Evolutionary conservation across 192 early-diverging fungal genomes (phyloP).

Genomic region (Podila epigama): DNA sequence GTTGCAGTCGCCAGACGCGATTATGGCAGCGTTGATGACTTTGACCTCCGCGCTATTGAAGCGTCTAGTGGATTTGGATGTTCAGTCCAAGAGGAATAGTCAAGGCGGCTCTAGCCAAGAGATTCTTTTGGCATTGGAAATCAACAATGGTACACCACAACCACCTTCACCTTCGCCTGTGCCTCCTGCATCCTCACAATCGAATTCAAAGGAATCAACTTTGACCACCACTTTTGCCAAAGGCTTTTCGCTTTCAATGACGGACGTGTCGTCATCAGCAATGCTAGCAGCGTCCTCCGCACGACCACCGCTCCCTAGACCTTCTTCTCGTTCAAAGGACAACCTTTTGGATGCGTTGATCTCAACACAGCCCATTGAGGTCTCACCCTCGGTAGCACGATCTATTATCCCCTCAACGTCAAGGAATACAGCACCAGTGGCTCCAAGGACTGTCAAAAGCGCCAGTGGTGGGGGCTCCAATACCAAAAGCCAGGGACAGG

Average conservation of each 20-base stretch:
- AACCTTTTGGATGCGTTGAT: neutral
- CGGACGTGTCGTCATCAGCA: neutral
- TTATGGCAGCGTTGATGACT: constrained; percentile 19
- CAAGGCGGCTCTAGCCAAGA: too few relatives aligned
- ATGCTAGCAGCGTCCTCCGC: neutral
- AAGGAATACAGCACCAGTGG: constrained; percentile 8
- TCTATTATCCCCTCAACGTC: neutral
- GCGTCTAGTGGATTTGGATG: constrained; percentile 28
- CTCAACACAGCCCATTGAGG: neutral
- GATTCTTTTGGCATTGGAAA: too few relatives aligned
- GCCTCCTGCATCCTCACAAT: neutral
- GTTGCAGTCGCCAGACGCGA: neutral
- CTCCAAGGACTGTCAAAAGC: too few relatives aligned
- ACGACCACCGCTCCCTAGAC: neutral
- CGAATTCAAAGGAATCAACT: too few relatives aligned
- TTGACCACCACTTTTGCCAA: too few relatives aligned
- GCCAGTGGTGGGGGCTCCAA: too few relatives aligned
- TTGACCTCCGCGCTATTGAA: constrained; percentile 9
- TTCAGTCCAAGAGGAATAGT: constrained; percentile 12
- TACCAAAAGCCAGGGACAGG: too few relatives aligned
- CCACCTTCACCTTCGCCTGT: neutral
- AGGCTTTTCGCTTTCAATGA: neutral
- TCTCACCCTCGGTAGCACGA: neutral
- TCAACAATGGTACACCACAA: too few relatives aligned
- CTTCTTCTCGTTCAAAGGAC: neutral